Conservation (phyloP, 331 rosid genomes). For the Acacia concinna region DNA sequence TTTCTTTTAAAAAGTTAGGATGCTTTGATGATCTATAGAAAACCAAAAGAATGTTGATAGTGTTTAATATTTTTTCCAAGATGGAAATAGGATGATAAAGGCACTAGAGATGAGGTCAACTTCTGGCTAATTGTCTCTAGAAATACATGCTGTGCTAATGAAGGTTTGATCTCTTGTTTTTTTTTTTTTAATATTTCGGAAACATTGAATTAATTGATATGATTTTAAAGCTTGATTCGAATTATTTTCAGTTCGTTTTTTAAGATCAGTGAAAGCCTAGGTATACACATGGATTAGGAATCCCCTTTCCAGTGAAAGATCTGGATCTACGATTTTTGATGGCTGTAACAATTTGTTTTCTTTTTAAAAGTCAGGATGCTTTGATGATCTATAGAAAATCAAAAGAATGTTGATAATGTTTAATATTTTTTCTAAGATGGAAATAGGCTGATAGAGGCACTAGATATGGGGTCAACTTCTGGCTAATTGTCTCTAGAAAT, state of each 20-base stretch:
- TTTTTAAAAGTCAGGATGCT: background rate
- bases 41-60: background rate
- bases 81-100: background rate
- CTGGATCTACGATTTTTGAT: background rate
- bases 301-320: background rate
- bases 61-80: background rate
- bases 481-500: background rate
- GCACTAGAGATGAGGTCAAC: background rate
- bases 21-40: background rate
- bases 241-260: background rate
- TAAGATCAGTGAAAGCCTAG: background rate
- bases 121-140: background rate
- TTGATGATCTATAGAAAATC: background rate
- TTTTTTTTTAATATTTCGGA: background rate
- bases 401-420: background rate
- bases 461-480: background rate
- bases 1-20: background rate
- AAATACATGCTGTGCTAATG: constrained; percentile 61
- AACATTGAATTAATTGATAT: background rate
- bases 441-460: background rate
- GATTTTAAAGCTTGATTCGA: background rate
- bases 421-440: background rate
- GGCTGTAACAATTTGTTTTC: background rate
- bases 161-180: constrained; percentile 50
- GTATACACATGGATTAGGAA: background rate